Base-by-base conservation (phyloP, 1,139 yeast genomes). In the Pichiaceae sp. region DNA sequence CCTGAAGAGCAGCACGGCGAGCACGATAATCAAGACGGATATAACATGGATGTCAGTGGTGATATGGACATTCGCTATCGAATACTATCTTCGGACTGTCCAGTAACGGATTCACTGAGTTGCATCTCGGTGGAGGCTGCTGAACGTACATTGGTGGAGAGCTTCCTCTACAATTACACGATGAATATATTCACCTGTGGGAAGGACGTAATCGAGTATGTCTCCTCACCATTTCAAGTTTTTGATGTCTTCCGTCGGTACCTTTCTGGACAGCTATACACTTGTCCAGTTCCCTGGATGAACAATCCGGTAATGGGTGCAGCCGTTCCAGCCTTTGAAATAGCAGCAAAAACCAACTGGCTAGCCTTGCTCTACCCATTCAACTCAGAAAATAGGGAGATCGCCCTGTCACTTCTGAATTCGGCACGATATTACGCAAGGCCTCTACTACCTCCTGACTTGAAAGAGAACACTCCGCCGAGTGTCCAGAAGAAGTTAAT, bases 281-380 rank as follows among this genome's bases (percentile, higher is more conserved):
- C 48, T 14, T 52, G 57, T 35, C 53, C 53, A 1, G 56, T 49
- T 8, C 54, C 53, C 9, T 56, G 60, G 60, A 55, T 56, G 60
- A 56, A 56, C 34, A 51, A 56, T 35, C 60, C 62, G 1, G 52
- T 54, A 4, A 50, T 50, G 41, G 62, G 60, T 5, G 60, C 60
- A 28, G 54, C 55, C 0, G 29, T 50, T 8, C 47, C 53, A 1
- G 42, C 54, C 2, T 45, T 48, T 35, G 58, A 54, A 32, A 36
- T 53, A 3, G 56, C 55, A 18, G 54, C 58, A 1, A 53, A 53
- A 29, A 40, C 53, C 8, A 44, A 48, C n/a, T 55, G 59, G 58
- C 29, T 54, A 15, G 44, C 45, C 5, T 26, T 40, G 21, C 40
- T 42, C 20, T 34, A 35, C 39, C 45, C 62, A 40, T 28, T 49